These are phyloP conservation scores for Pseudogymnoascus destructans DNA, from an alignment of 2,329 filamentous ascomycete species.

Conservation along the genomic window DNA sequence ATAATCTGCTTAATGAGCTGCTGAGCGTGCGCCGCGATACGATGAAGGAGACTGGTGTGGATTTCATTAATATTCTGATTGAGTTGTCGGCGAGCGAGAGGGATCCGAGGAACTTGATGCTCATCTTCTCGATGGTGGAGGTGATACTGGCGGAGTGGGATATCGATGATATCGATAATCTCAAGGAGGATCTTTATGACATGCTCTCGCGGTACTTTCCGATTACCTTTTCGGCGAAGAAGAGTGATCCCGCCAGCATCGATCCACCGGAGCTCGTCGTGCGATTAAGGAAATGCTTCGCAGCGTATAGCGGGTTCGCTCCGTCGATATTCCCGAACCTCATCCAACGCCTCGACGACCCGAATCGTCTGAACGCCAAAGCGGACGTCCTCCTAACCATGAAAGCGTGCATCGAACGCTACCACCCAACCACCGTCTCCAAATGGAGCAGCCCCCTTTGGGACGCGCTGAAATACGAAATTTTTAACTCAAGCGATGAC, in stretches of 20 bases:
- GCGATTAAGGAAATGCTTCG: conserved; percentile 8
- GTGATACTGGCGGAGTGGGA: conserved; percentile 10
- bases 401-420: conserved; percentile 12
- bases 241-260: not conserved
- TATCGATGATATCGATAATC: not conserved
- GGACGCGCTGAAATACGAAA: conserved; percentile 25
- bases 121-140: conserved; percentile 8
- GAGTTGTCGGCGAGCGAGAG: not conserved
- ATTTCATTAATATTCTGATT: conserved; percentile 5
- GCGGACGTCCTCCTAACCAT: conserved; percentile 12
- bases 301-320: conserved; percentile 2
- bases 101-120: conserved; percentile 8
- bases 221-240: conserved; percentile 10
- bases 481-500: conserved; percentile 24
- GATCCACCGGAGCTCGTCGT: conserved; percentile 10
- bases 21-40: not conserved
- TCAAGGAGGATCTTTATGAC: conserved; percentile 8
- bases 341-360: conserved; percentile 10
- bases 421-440: conserved; percentile 14
- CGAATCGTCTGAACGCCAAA: conserved; percentile 6
- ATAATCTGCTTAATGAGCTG: conserved; percentile 5
- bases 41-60: not conserved
- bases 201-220: conserved; percentile 9
- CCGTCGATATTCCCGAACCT: not conserved
- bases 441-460: conserved; percentile 21